These are phyloP conservation scores for Eutypella sp. DNA, from an alignment of 2,329 filamentous ascomycete genomes.

Conservation along the genomic window DNA sequence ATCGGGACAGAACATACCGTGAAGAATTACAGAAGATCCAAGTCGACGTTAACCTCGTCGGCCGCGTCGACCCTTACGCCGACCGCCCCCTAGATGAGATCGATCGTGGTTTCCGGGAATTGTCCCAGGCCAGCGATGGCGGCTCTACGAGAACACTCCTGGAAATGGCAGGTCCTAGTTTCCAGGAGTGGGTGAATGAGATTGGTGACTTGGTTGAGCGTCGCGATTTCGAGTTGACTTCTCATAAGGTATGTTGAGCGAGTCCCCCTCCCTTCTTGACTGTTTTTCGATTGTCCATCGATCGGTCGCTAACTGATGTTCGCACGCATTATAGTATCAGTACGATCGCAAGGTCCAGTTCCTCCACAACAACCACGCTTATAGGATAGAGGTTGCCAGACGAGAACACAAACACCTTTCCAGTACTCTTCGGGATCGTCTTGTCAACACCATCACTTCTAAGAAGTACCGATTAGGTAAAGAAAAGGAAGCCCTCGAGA, in stretches of 20 bases:
- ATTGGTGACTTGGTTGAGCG: conserved; percentile 86
- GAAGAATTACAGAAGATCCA: conserved; percentile 90
- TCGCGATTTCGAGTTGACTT: conserved; percentile 75
- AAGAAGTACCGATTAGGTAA: conserved; percentile 61
- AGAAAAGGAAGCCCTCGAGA: conserved; percentile 65
- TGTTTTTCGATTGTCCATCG: too few species aligned
- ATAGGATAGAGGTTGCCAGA: conserved; percentile 58
- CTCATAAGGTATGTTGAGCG: conserved; percentile 63
- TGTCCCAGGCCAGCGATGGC: conserved; percentile 31
- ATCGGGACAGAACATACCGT: conserved; percentile 78
- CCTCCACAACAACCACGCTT: conserved; percentile 54
- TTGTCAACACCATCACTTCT: conserved; percentile 59
- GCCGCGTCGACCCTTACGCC: conserved; percentile 71
- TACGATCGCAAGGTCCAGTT: conserved; percentile 58
- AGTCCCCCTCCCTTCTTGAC: background rate
- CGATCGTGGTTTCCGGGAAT: conserved; percentile 36
- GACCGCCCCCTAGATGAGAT: conserved; percentile 40
- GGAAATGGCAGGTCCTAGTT: conserved; percentile 76
- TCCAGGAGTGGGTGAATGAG: conserved; percentile 78
- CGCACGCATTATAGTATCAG: conserved; percentile 43
- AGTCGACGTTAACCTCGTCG: conserved; percentile 36
- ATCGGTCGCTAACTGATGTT: conserved; percentile 13
- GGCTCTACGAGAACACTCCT: conserved; percentile 52
- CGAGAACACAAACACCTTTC: conserved; percentile 57
- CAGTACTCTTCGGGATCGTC: conserved; percentile 58